Base-by-base conservation (phyloP, 2,329 filamentous ascomycete species). In the Fusarium sp. region DNA sequence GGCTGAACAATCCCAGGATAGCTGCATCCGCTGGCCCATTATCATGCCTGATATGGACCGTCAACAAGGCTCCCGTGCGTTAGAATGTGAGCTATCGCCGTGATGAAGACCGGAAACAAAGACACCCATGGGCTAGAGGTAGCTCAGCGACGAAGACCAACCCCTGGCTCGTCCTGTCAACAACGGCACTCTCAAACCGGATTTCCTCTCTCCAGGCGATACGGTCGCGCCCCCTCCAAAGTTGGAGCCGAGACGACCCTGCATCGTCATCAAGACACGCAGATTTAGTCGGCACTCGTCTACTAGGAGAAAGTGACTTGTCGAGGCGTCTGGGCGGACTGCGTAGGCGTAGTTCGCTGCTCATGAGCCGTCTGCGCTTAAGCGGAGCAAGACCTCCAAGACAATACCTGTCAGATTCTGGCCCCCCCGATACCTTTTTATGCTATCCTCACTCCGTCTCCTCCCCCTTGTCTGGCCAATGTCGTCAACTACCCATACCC, bases 341-440 rank as follows among this genome's bases (percentile, higher is more conserved):
- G 55, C 64, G 53, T 46, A 50, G 50, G 46, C 63, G 31, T 60
- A 62, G 69, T 69, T 71, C 62, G 60, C 61, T 65, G 70, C 61
- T 56, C 46, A 59, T 67, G 68, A 72, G 65, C 61, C 61, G 59
- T 61, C 69, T 71, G 69, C 64, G 58, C 34, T 49, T 16, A 25
- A 63, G 71, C 64, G 71, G 71, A 73, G 73, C 60, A 66, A 62
- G 53, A 64, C 50, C 54, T 65, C 66, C 50, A 68, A 46, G 38
- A 29, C 42, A 65, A 53, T 71, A 72, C 71, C 57, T 69, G 63
- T 75, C 64, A 70, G 64, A 69, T 72, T 68, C 38, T 65, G 59
- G 60, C 50, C 34, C 57, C 57, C 40, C 40, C 40, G 18, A 40
- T 61, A 40, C 25, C 25, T 42, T 44, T 31, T 27, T 34, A 58